Percentiles rank a stretch among this genome's conserved stretches.
Evolutionary conservation across 805 yeast genomes (phyloP).

Genomic region (Suhomyces sp.): DNA sequence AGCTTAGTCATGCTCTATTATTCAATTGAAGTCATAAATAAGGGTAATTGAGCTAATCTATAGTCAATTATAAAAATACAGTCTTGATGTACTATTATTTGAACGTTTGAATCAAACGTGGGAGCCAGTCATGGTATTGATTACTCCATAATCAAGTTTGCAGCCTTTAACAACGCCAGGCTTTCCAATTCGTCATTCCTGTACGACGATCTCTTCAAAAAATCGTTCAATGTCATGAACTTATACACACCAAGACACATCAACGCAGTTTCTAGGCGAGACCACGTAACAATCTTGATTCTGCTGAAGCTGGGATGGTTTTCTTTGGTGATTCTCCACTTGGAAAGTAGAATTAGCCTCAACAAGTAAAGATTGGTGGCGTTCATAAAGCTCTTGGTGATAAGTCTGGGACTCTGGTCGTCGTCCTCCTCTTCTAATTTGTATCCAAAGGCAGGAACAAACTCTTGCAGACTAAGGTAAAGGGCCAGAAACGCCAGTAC

Average conservation of each 20-base stretch:
- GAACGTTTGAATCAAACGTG: too few relatives aligned
- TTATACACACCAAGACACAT: constrained; percentile 37
- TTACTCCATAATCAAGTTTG: constrained; percentile 6
- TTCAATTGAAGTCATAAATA: too few relatives aligned
- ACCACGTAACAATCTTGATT: constrained; percentile 29
- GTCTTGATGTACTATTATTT: too few relatives aligned
- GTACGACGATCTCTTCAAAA: constrained; percentile 14
- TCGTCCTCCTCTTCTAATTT: neutral
- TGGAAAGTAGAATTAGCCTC: constrained; percentile 34
- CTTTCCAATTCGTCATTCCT: constrained; percentile 9
- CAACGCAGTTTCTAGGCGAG: constrained; percentile 27
- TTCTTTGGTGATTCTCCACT: constrained; percentile 41
- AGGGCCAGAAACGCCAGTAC: constrained; percentile 29
- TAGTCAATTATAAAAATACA: too few relatives aligned
- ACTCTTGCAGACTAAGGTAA: constrained; percentile 19
- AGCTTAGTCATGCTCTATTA: too few relatives aligned
- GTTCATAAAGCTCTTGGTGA: constrained; percentile 25
- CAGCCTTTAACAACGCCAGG: constrained; percentile 14
- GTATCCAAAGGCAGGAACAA: constrained; percentile 19
- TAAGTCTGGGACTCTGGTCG: constrained; percentile 1
- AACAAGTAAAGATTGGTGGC: constrained; percentile 31
- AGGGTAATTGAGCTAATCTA: too few relatives aligned
- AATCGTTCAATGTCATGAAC: constrained; percentile 37
- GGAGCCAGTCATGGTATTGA: neutral
- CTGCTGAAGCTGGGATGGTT: constrained; percentile 33